Conservation (phyloP, 2,329 filamentous ascomycete species). For the Verticillium albo-atrum region DNA sequence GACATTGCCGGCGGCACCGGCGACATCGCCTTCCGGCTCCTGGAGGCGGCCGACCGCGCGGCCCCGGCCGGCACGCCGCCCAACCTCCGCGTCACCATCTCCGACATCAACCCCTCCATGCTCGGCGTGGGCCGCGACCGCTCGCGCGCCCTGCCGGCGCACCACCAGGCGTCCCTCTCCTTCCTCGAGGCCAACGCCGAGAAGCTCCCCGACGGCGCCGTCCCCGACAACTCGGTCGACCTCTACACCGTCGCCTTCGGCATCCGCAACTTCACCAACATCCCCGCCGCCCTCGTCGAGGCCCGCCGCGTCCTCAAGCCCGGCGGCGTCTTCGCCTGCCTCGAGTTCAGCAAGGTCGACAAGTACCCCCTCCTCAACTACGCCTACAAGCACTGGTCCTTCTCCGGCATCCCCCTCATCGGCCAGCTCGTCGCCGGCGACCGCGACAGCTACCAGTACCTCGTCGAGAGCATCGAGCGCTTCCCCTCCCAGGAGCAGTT, state of each 20-base stretch:
- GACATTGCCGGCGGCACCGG: slow-evolving; percentile 96
- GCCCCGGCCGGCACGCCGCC: slow-evolving; percentile 64
- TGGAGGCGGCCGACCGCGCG: slow-evolving; percentile 78
- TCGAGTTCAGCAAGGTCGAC: slow-evolving; percentile 88
- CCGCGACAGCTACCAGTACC: slow-evolving; percentile 93
- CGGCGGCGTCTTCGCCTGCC: slow-evolving; percentile 90
- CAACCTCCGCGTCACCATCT: slow-evolving; percentile 79
- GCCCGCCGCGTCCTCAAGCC: slow-evolving; percentile 88
- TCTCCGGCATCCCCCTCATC: slow-evolving; percentile 88
- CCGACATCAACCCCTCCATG: slow-evolving; percentile 97
- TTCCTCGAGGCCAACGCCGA: slow-evolving; percentile 94
- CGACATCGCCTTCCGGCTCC: slow-evolving; percentile 95
- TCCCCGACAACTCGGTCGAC: slow-evolving; percentile 72
- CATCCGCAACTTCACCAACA: slow-evolving; percentile 95
- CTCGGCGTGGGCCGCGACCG: slow-evolving; percentile 82
- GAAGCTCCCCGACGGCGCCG: slow-evolving; percentile 50
- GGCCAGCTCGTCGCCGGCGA: slow-evolving; percentile 93
- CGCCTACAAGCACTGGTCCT: slow-evolving; percentile 93
- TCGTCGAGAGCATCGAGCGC: slow-evolving; percentile 94
- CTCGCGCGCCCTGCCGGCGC: slow-evolving; percentile 52
- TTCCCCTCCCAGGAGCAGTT: slow-evolving; percentile 88
- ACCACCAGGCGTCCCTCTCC: slow-evolving; percentile 52
- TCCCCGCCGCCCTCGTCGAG: slow-evolving; percentile 75
- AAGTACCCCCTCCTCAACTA: slow-evolving; percentile 73
- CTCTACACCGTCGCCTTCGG: slow-evolving; percentile 97